Evolutionary conservation across 306 rosid species (phyloP), one percentile per base, ranked within the genome.

Genomic region (Rosa lucieae): DNA sequence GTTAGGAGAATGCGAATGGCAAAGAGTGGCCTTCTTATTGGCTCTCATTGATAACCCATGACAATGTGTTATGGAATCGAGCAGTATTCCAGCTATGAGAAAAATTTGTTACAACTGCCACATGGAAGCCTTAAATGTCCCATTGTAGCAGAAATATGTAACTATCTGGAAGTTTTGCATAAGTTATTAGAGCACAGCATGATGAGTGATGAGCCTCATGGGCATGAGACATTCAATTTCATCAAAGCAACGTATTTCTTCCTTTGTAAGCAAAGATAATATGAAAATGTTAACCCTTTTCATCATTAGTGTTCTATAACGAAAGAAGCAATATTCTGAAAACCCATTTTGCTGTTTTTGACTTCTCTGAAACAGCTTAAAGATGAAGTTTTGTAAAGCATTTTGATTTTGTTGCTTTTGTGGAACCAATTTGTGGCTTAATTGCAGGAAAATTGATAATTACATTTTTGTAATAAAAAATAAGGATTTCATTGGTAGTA

Each of bases 101-200:
- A 73, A 48, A 35, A 10, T 42, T 37, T 52, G 23, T 18, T 39
- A 21, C 48, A 52, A 7, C 77, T 10, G 14, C 47, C 78, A 74
- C 78, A 58, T 40, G 78, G 77, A 74, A 74, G 26, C 43, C 21
- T n/a, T 59, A 74, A 74, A 74, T 74, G 26, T 74, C 7, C 43
- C 14, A 8, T 72, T 49, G 42, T 43, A n/a, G 55, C 26, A 58
- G 69, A 56, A 42, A 58, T 58, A 40, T 58, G 68, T 42, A 17
- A 42, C 78, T 42, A 39, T 56, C 40, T 12, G 53, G 23, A 72
- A 14, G 18, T 47, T 47, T 47, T 26, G 21, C 23, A 26, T 18
- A 48, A 48, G 23, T 37, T 71, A 14, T 49, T 72, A 23, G 75
- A 29, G 61, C 74, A 70, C 37, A 44, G 55, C 53, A 42, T 68